Base-by-base conservation (phyloP, 2,329 filamentous ascomycete genomes). In the Colletotrichum plurivorum region DNA sequence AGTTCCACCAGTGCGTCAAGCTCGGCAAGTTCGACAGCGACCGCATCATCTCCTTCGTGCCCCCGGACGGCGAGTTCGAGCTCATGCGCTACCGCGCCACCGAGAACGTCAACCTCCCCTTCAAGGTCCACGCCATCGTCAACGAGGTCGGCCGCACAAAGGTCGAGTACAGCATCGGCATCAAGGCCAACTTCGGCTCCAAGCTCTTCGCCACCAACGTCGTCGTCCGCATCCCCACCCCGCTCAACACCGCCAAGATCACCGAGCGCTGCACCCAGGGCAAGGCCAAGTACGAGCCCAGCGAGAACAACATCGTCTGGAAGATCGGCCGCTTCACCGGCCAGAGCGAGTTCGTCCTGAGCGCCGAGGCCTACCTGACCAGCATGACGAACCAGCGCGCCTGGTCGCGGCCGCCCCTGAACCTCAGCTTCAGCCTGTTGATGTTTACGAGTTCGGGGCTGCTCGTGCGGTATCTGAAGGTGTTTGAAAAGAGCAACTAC, bases 401-500 rank as follows among this genome's bases (percentile, higher is more conserved):
- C 4, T 99, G 96, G 97, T 97, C 93, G 74, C 88, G 96, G 62
- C 97, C 97, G 56, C 96, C 96, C 4, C 84, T 99, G 71, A 98
- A 91, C 81, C 84, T 99, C 80, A 96, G 90, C 81, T 99, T 99
- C 78, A 96, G 93, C 72, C 82, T 99, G 76, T 87, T 99, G 76
- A 99, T 99, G 97, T 99, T 99, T 78, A 99, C 96, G 20, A 97
- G 94, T 78, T 97, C 93, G 1, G 96, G 96, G 0, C 79, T 99
- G 77, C 79, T 99, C 72, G 96, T 99, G 66, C 87, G 97, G 57
- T 99, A 99, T 80, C 83, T 99, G 67, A 99, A 99, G 83, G 96
- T 99, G 2, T 99, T 99, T 84, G 96, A 99, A 84, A 99, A 99
- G 90, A 96, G 90, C 81, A 98, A 98, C 81, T 99, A 99, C 80